Evolutionary conservation across 805 yeast genomes (phyloP), one percentile per base, ranked within the genome.

Genomic region (Suhomyces sp.): DNA sequence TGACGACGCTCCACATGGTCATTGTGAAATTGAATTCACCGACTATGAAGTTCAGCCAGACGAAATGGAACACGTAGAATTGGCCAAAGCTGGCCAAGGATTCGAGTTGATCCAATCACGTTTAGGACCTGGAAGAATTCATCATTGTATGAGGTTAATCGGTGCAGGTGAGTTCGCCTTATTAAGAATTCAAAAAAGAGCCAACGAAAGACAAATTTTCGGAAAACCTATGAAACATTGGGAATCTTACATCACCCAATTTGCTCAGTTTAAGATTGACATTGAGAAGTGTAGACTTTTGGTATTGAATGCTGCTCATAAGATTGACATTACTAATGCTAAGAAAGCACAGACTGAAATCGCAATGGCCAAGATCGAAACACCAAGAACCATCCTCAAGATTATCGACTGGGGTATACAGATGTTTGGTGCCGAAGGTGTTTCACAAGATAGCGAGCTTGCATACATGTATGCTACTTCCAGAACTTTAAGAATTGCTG

Each of bases 1-100:
- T 43, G 84, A 79, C 48, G 84, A 79, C 50, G 83, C 83, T 18
- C 85, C 85, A 4, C 84, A 79, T 51, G 85, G 85, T n/a, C 84
- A 79, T 50, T 74, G 75, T 60, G 83, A 79, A 51, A 67, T 79
- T 36, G 63, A 54, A 31, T 79, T 79, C 53, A 56, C 63, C 21
- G 60, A 73, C 48, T 72, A 65, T 41, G 74, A 66, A 34, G 67
- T 79, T 7, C 71, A 77, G 3, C 47, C 43, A 14, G 70, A 65
- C 6, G 65, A 70, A 34, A 72, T 65, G 53, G 51, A 59, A n/a
- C 60, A 76, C 37, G 48, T 40, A 15, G 50, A 73, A 1, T 58
- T 71, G 36, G 71, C 70, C 7, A 65, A 58, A 18, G 54, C 37
- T 11, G 83, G 85, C 18, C 67, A 70, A 37, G 86, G 85, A 2